Percentiles rank a stretch among this genome's conserved stretches.
Evolutionary conservation across 2,329 filamentous ascomycete genomes (phyloP).

Genomic region (Fusarium cyanostomum): DNA sequence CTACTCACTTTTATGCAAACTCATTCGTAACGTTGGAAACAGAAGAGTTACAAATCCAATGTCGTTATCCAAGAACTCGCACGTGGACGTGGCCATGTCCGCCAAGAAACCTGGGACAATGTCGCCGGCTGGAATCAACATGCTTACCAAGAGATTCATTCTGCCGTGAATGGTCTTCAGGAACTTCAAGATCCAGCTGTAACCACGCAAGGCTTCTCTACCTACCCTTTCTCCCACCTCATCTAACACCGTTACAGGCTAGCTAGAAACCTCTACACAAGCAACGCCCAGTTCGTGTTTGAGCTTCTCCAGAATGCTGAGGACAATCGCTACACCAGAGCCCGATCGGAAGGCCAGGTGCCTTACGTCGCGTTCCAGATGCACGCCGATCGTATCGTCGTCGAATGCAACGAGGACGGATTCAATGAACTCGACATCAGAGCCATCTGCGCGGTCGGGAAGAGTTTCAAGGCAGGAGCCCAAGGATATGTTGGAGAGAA

Average conservation of each 20-base stretch:
- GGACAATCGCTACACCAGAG: neutral
- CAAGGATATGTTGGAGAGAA: slow-evolving; percentile 32
- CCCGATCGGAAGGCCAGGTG: neutral
- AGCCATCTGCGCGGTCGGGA: neutral
- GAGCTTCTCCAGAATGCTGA: slow-evolving; percentile 21
- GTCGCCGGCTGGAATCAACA: neutral
- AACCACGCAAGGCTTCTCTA: neutral
- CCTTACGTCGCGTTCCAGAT: slow-evolving; percentile 8
- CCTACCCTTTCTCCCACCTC: neutral
- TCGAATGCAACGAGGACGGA: slow-evolving; percentile 23
- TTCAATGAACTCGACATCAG: neutral
- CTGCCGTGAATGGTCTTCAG: neutral
- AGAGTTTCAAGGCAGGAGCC: slow-evolving; percentile 5
- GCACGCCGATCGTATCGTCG: neutral
- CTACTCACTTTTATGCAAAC: no score
- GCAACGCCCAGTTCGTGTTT: slow-evolving; percentile 7
- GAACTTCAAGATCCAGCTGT: neutral
- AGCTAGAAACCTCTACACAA: slow-evolving; percentile 1
- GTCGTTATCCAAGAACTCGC: neutral
- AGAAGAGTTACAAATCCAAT: no score
- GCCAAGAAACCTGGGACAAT: neutral
- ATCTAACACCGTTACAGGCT: neutral
- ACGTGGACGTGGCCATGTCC: neutral
- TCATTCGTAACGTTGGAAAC: no score
- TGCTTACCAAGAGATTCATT: neutral